phyloP scores from a whole-genome alignment of 352 stramenopile genomes.

The Phytopythium ostracodes region DNA sequence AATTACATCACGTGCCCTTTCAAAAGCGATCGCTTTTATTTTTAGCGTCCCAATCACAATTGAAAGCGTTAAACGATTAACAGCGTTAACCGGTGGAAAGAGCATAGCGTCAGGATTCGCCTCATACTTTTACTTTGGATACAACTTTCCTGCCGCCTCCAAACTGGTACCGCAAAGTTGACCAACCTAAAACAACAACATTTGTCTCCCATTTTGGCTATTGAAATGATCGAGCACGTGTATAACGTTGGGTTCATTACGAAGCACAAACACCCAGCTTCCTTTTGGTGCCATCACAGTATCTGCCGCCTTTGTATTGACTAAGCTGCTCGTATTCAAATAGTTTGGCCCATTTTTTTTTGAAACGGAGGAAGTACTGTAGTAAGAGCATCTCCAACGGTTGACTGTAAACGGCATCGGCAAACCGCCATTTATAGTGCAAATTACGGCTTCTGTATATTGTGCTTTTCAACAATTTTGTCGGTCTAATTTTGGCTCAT shows the following conservation, averaged over 20 bases:
- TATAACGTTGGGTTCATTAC: background rate
- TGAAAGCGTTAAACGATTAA: no score
- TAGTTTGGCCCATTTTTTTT: background rate
- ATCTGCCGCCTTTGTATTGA: background rate
- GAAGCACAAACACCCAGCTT: background rate
- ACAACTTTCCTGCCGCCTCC: background rate
- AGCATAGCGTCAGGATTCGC: background rate
- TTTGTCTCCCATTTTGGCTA: background rate
- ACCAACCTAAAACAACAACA: background rate
- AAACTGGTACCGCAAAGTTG: background rate
- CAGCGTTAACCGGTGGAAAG: background rate
- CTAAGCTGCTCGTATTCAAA: background rate
- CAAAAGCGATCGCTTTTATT: no score
- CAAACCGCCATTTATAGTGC: no score
- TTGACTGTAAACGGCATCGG: no score
- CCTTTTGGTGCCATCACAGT: background rate
- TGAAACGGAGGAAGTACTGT: background rate
- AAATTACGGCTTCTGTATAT: no score
- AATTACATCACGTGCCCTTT: no score
- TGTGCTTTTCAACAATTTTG: no score
- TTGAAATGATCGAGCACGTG: no score
- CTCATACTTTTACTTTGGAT: background rate
- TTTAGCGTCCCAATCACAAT: no score
- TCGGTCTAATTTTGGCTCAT: no score
- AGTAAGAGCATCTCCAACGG: no score